Evolutionary conservation across 2,329 filamentous ascomycete species (phyloP).

Genomic region (Aspergillus hiratsukae): DNA sequence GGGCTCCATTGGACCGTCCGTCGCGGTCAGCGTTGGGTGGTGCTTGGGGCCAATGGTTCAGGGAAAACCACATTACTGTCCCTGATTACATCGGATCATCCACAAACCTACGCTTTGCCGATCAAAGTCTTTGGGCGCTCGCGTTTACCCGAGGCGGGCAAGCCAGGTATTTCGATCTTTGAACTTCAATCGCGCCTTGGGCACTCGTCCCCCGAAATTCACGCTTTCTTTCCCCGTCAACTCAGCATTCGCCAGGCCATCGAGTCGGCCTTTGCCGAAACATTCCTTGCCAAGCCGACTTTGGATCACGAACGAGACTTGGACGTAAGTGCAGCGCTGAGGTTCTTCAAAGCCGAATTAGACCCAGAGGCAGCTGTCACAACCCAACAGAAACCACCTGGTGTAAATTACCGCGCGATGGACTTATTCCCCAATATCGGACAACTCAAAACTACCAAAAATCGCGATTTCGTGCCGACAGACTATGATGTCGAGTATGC

Average conservation of each 20-base stretch:
- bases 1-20: conserved; percentile 81
- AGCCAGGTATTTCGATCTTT: conserved; percentile 79
- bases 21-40: conserved; percentile 80
- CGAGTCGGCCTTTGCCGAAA: conserved; percentile 86
- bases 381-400: conserved; percentile 12
- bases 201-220: conserved; percentile 89
- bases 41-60: conserved; percentile 89
- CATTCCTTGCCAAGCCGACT: conserved; percentile 67
- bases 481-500: conserved; percentile 57
- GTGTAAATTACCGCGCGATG: not conserved
- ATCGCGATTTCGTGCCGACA: conserved; percentile 5
- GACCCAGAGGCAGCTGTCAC: conserved; percentile 46
- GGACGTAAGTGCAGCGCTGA: conserved; percentile 65
- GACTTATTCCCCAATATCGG: conserved; percentile 17
- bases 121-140: conserved; percentile 80
- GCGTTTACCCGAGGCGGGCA: conserved; percentile 68
- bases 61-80: conserved; percentile 95
- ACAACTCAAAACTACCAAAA: not conserved
- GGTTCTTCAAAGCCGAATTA: conserved; percentile 76
- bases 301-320: conserved; percentile 55
- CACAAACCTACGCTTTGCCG: conserved; percentile 85
- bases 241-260: conserved; percentile 70
- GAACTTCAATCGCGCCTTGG: conserved; percentile 87
- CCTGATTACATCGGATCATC: conserved; percentile 90
- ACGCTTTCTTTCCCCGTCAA: conserved; percentile 81